Percentiles rank a stretch among this genome's conserved stretches.
Conservation (phyloP, 768 basidiomycete species). For the Amanita pseudoporphyria region DNA sequence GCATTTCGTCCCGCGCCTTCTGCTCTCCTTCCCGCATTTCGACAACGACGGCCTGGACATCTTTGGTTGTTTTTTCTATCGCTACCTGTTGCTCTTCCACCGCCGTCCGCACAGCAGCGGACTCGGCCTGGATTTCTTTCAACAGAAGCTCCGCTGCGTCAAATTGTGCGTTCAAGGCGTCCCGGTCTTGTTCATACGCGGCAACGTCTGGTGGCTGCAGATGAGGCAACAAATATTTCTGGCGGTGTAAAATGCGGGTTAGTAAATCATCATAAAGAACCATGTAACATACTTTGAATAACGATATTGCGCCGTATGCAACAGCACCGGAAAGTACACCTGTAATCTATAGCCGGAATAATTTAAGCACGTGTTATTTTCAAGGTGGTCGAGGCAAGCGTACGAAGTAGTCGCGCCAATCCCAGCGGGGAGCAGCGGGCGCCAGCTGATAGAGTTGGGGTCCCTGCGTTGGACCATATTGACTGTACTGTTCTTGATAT, state of each 20-base stretch:
- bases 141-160: slow-evolving; percentile 79
- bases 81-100: slow-evolving; percentile 70
- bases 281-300: slow-evolving; percentile 55
- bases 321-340: slow-evolving; percentile 83
- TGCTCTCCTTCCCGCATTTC: slow-evolving; percentile 74
- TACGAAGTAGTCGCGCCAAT: slow-evolving; percentile 98
- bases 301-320: slow-evolving; percentile 66
- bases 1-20: slow-evolving; percentile 79
- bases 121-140: slow-evolving; percentile 72
- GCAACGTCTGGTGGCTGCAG: slow-evolving; percentile 81
- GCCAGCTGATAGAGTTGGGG: slow-evolving; percentile 10
- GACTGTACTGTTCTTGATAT: slow-evolving; percentile 4
- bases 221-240: slow-evolving; percentile 91
- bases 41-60: slow-evolving; percentile 61
- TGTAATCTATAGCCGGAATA: slow-evolving; percentile 57
- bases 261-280: not conserved
- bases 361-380: slow-evolving; percentile 17
- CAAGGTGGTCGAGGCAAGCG: slow-evolving; percentile 19
- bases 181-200: slow-evolving; percentile 83
- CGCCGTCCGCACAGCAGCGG: slow-evolving; percentile 57
- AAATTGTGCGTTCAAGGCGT: slow-evolving; percentile 80
- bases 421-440: slow-evolving; percentile 51
- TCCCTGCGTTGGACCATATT: not conserved
- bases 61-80: slow-evolving; percentile 61
- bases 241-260: slow-evolving; percentile 7